Evolutionary conservation across 148 eudicot genomes (phyloP), one percentile per base, ranked within the genome.

Genomic region (Spergularia bocconei): DNA sequence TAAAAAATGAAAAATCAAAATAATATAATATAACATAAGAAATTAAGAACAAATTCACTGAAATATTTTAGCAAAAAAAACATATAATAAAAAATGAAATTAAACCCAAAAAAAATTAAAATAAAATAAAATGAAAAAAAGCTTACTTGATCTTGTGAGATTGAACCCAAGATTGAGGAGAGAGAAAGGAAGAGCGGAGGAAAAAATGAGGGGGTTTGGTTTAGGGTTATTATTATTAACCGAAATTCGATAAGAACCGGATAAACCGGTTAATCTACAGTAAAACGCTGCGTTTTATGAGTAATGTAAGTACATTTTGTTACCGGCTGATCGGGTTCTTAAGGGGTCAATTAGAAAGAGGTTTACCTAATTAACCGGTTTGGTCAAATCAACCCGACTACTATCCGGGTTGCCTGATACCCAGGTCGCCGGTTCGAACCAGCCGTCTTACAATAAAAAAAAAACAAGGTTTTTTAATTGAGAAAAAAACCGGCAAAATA

Each of bases 261-360:
- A 69, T 80, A 73, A 77, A 82, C 93, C 97, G 97, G 91, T 83
- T 79, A 82, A 70, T 68, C 67, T 14, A 75, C 60, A 59, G 68
- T 66, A 38, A 62, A 70, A 64, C 70, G 61, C 55, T 19, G 75
- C 67, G 78, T 58, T 77, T 76, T 74, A 13, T 1, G 39, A 2
- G 13, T 48, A 11, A 44, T 33, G 14, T 20, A 14, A 62, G 38
- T 60, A 44, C 69, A 75, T 55, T 79, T 75, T 81, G 25, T 69
- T 61, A 79, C 80, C 79, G 78, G 84, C 36, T 73, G 66, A 73
- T 66, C 78, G 78, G 83, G 88, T 79, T 72, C 57, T 17, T 16
- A 17, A 69, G 4, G 66, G 55, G 69, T 39, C 62, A 33, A 63
- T 39, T 72, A 17, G 53, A 53, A 63, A 29, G 36, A 41, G 48